Percentiles rank a stretch among this genome's conserved stretches.
These are phyloP conservation scores for Rhodotorula kratochvilovae DNA, from an alignment of 768 basidiomycete species.

Conservation along the genomic window DNA sequence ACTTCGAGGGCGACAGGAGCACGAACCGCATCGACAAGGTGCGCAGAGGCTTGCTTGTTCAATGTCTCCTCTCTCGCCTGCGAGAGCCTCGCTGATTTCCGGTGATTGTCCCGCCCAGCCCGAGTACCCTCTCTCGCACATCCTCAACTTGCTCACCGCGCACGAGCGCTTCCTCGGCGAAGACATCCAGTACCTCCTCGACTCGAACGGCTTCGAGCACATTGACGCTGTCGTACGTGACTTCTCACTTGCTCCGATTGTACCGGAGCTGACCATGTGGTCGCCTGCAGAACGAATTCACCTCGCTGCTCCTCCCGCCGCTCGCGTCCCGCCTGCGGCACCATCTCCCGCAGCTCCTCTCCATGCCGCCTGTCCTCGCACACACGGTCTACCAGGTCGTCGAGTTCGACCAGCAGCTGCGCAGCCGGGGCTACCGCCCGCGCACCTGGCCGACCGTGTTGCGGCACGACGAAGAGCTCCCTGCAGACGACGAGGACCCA, in stretches of 20 bases:
- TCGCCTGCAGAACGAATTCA: conserved; percentile 84
- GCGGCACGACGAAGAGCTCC: conserved; percentile 22
- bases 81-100: no score
- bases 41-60: not conserved
- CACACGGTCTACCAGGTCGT: conserved; percentile 93
- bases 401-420: conserved; percentile 72
- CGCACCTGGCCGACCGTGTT: conserved; percentile 43
- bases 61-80: not conserved
- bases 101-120: conserved; percentile 55
- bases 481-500: not conserved
- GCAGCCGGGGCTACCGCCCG: conserved; percentile 65
- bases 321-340: conserved; percentile 69
- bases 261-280: no score
- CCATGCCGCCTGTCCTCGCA: conserved; percentile 71
- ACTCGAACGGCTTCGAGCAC: conserved; percentile 58
- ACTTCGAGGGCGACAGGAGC: conserved; percentile 78
- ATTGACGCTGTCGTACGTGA: conserved; percentile 64
- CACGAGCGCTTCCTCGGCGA: conserved; percentile 74
- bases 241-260: not conserved
- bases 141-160: conserved; percentile 79
- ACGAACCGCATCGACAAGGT: conserved; percentile 95
- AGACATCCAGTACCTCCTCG: conserved; percentile 66
- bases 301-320: conserved; percentile 68
- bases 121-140: conserved; percentile 93
- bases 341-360: conserved; percentile 67